Conservation (phyloP, 2,329 filamentous ascomycete species). For the Onygenales sp. region DNA sequence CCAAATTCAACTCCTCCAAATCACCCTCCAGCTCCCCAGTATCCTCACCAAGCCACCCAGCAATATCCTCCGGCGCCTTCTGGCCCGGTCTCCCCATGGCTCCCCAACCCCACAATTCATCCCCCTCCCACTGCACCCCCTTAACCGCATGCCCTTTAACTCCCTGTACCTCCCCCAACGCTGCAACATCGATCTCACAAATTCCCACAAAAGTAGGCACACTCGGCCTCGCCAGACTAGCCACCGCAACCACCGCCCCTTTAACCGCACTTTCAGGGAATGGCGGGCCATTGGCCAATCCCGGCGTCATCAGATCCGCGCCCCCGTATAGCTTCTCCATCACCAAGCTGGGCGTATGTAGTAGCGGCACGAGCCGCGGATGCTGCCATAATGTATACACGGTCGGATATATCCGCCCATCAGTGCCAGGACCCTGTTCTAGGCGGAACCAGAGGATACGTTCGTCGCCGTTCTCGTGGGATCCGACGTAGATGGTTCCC, state of each 20-base stretch:
- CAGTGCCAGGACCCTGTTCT: conserved; percentile 40
- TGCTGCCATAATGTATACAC: conserved; percentile 61
- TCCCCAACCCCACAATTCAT: conserved; percentile 60
- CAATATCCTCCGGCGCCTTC: conserved; percentile 43
- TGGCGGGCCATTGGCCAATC: conserved; percentile 54
- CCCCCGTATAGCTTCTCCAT: conserved; percentile 55
- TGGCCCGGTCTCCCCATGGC: conserved; percentile 44
- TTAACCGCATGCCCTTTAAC: conserved; percentile 56
- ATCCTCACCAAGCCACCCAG: conserved; percentile 38
- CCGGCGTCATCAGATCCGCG: conserved; percentile 61
- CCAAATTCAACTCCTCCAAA: conserved; percentile 31
- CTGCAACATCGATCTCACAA: conserved; percentile 55
- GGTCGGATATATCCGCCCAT: conserved; percentile 35
- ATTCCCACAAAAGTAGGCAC: conserved; percentile 56
- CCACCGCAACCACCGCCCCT: conserved; percentile 54
- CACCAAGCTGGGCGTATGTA: conserved; percentile 52
- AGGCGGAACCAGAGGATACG: conserved; percentile 57
- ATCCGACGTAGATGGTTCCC: conserved; percentile 56
- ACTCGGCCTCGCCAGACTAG: conserved; percentile 48
- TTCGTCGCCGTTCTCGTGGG: conserved; percentile 47
- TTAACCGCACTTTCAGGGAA: conserved; percentile 52
- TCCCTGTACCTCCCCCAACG: conserved; percentile 46
- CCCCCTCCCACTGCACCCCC: conserved; percentile 58
- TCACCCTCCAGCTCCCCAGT: conserved; percentile 28
- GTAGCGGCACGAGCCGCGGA: conserved; percentile 49